phyloP scores from a whole-genome alignment of 2,329 filamentous ascomycete genomes.

The Furcasterigmium sp. region DNA sequence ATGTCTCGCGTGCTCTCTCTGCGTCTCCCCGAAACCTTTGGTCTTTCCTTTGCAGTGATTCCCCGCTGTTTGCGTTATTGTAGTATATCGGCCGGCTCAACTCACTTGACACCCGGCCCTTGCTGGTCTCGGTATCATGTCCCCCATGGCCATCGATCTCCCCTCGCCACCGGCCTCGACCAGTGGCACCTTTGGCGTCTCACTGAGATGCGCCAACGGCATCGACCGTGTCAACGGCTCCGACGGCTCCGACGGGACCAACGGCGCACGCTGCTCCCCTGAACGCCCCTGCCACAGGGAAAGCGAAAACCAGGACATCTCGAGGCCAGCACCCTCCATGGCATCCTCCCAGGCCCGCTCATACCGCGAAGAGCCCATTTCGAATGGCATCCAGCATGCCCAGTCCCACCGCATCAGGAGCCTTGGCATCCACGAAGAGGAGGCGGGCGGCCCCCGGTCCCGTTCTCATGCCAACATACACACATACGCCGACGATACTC shows the following conservation, averaged over 20 bases:
- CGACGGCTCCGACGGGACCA: slow-evolving; percentile 5
- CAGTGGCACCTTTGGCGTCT: neutral
- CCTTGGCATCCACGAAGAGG: slow-evolving; percentile 23
- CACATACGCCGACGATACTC: slow-evolving; percentile 17
- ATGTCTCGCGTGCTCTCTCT: no score
- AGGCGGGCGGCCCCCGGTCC: slow-evolving; percentile 25
- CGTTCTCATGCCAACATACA: slow-evolving; percentile 18
- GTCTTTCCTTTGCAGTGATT: no score
- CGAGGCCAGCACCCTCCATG: slow-evolving; percentile 6
- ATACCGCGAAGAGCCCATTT: slow-evolving; percentile 9
- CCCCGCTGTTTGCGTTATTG: no score
- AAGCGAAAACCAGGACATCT: neutral
- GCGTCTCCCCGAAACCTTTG: no score
- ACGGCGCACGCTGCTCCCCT: neutral
- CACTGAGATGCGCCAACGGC: slow-evolving; percentile 1
- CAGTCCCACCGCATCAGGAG: slow-evolving; percentile 19
- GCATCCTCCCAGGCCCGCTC: slow-evolving; percentile 8
- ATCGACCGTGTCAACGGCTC: neutral
- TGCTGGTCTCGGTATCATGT: no score
- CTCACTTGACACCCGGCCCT: no score
- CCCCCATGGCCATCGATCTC: neutral
- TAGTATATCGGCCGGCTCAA: no score
- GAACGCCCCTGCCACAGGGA: neutral
- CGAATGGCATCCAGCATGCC: slow-evolving; percentile 12
- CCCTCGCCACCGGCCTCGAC: neutral